Conservation (phyloP, 768 basidiomycete species). For the Auricularia sp. region DNA sequence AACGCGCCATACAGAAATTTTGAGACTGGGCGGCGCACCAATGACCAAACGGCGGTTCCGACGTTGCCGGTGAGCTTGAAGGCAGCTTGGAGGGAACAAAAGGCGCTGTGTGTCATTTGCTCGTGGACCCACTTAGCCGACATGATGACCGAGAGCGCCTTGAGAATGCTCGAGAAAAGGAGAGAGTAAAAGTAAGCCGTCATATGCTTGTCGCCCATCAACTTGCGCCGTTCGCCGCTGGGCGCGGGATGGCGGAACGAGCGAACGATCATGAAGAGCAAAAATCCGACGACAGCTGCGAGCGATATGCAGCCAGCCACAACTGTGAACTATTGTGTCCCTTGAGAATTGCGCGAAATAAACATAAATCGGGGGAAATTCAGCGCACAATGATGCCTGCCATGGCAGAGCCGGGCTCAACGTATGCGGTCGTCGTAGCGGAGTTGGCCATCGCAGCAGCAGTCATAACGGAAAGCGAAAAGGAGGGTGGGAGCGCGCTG, state of each 20-base stretch:
- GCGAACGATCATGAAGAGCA: neutral
- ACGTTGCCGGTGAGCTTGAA: slow-evolving; percentile 1
- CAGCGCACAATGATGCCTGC: neutral
- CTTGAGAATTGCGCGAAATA: neutral
- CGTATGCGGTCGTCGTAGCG: neutral
- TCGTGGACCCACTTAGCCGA: neutral
- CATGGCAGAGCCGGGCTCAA: neutral
- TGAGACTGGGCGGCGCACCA: neutral
- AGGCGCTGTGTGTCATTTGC: neutral
- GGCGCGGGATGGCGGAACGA: neutral
- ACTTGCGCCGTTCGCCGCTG: neutral
- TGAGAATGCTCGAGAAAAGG: neutral
- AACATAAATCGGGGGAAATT: neutral
- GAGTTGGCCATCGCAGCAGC: neutral
- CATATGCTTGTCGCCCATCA: neutral
- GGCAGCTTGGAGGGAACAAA: neutral
- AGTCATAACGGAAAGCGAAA: neutral
- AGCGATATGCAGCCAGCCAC: neutral
- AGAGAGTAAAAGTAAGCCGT: slow-evolving; percentile 1
- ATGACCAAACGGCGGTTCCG: neutral
- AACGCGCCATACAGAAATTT: neutral
- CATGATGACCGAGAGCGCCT: neutral
- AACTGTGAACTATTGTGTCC: neutral
- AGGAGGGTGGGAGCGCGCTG: neutral
- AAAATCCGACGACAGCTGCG: neutral